A percentile compares a stretch with the other conserved stretches of the same genome.
phyloP scores from a whole-genome alignment of 441 rosid species.

The Syzygium malaccense region DNA sequence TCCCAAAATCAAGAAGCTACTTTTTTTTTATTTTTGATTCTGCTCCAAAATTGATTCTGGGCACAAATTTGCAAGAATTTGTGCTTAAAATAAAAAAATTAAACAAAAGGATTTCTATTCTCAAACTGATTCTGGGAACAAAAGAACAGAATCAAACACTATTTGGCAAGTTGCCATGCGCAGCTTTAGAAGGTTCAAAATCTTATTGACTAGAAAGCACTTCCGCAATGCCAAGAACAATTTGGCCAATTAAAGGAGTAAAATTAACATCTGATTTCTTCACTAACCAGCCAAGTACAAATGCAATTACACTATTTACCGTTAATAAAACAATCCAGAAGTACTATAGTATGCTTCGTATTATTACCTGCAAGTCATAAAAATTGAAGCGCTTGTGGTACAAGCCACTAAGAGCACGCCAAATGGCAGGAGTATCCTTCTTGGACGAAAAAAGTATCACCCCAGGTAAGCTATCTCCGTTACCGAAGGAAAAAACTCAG shows the following conservation, averaged over 20 bases:
- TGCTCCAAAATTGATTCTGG: no score
- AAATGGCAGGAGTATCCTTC: constrained; percentile 70
- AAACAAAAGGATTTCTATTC: no score
- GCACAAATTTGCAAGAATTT: no score
- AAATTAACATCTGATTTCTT: background rate
- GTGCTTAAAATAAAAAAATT: no score
- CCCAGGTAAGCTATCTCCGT: constrained; percentile 32
- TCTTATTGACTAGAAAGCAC: background rate
- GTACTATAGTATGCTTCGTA: background rate
- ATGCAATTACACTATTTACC: background rate
- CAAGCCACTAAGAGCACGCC: constrained; percentile 89
- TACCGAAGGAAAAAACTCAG: constrained; percentile 25
- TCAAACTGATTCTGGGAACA: no score
- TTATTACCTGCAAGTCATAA: constrained; percentile 56
- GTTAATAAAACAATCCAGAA: background rate
- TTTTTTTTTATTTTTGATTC: no score
- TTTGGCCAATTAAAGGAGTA: background rate
- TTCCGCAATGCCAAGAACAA: background rate
- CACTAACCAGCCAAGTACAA: background rate
- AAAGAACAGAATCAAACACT: background rate
- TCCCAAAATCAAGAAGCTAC: no score
- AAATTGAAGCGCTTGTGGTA: constrained; percentile 51
- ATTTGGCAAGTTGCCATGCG: no score
- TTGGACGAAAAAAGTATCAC: constrained; percentile 80
- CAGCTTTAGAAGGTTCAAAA: background rate